These are phyloP conservation scores for Fraxinus ornus DNA, from an alignment of 305 asterid genomes.

Conservation along the genomic window DNA sequence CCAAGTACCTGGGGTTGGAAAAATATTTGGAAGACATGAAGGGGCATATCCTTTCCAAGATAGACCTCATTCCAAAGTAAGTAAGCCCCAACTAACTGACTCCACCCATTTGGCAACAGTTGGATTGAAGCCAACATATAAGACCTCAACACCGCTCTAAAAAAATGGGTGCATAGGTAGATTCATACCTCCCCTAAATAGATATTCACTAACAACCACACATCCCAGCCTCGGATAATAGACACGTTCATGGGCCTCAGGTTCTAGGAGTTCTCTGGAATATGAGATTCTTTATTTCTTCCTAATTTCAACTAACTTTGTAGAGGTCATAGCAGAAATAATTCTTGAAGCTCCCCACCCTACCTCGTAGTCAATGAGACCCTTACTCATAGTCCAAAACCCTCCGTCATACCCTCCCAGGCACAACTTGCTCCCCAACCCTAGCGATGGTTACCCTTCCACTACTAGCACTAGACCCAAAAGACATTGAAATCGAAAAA, in stretches of 20 bases:
- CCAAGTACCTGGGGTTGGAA: too few relatives aligned
- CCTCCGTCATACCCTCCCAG: neutral
- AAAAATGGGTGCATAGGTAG: neutral
- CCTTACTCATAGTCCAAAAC: neutral
- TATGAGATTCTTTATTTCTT: neutral
- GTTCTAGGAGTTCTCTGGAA: neutral
- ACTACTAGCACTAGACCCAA: neutral
- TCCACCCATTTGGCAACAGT: neutral
- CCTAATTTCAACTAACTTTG: neutral
- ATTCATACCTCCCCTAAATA: neutral
- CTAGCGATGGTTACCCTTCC: neutral
- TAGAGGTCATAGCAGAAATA: neutral
- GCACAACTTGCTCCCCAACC: neutral
- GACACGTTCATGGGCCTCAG: neutral
- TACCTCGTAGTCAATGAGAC: neutral
- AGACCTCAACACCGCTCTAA: neutral
- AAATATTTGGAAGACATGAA: too few relatives aligned
- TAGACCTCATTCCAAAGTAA: too few relatives aligned
- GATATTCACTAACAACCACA: neutral
- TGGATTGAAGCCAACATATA: neutral
- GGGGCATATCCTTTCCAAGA: too few relatives aligned
- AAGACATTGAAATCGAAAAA: neutral
- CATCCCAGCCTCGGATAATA: neutral
- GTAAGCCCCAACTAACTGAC: too few relatives aligned
- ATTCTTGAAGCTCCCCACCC: neutral